A percentile compares a stretch with the other conserved stretches of the same genome.
Conservation (phyloP, 768 basidiomycete genomes). For the Mycena sanguinolenta region DNA sequence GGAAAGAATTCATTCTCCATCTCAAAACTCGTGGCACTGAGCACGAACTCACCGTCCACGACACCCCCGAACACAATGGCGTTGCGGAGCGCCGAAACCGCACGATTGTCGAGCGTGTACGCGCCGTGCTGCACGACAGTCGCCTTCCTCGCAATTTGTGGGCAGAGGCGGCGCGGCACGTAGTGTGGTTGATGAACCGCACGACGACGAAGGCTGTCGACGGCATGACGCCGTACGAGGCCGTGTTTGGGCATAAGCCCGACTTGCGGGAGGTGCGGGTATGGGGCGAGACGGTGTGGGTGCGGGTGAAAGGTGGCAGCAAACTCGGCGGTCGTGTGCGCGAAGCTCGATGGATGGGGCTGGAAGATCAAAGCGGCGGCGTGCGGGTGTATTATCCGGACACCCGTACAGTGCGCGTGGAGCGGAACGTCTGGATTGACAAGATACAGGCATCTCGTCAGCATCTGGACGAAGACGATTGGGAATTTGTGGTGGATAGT, state of each 20-base stretch:
- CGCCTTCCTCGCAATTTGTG: conserved; percentile 35
- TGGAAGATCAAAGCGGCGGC: conserved; percentile 29
- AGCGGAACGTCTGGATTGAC: conserved; percentile 20
- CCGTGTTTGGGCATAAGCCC: too few relatives aligned
- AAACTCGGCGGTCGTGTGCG: conserved; percentile 22
- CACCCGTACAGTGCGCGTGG: conserved; percentile 26
- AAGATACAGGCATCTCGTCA: conserved; percentile 15
- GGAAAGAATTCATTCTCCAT: conserved; percentile 3
- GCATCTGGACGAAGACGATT: conserved; percentile 19
- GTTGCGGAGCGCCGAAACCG: conserved; percentile 39
- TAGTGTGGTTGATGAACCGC: conserved; percentile 40
- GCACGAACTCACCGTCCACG: conserved; percentile 11
- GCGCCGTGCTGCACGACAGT: too few relatives aligned
- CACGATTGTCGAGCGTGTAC: too few relatives aligned
- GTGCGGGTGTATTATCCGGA: conserved; percentile 38
- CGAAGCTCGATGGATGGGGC: conserved; percentile 21
- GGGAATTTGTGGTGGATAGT: conserved; percentile 13
- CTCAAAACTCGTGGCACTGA: conserved; percentile 39
- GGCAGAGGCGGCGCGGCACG: conserved; percentile 36
- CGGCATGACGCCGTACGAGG: background rate
- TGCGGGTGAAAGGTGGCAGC: background rate
- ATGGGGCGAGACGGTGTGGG: too few relatives aligned
- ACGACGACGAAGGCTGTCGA: conserved; percentile 11
- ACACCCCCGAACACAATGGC: conserved; percentile 44
- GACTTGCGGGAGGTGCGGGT: too few relatives aligned